These are phyloP conservation scores for Phlyctochytrium bullatum DNA, from an alignment of 192 early-diverging fungal species.

Conservation along the genomic window DNA sequence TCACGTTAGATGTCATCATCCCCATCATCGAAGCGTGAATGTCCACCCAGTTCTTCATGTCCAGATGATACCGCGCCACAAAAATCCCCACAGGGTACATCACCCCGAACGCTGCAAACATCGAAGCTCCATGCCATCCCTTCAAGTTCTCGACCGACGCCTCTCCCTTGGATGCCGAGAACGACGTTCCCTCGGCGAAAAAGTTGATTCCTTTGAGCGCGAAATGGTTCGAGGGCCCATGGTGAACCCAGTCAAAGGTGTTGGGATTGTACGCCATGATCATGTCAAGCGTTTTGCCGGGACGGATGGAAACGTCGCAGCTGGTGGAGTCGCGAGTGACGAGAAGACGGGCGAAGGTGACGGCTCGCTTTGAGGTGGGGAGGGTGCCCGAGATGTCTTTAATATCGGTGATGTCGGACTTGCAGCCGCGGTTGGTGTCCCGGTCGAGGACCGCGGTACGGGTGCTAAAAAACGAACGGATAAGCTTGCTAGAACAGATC, in stretches of 20 bases:
- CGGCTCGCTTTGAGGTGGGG: too few relatives aligned
- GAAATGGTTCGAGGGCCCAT: conserved; percentile 20
- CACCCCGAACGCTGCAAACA: conserved; percentile 31
- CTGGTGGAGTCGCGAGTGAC: conserved; percentile 22
- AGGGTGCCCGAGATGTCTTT: too few relatives aligned
- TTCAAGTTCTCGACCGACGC: conserved; percentile 12
- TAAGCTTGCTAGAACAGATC: too few relatives aligned
- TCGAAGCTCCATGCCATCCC: conserved; percentile 29
- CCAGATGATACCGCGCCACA: conserved; percentile 30
- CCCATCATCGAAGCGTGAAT: conserved; percentile 29
- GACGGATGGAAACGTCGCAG: conserved; percentile 10
- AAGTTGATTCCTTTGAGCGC: conserved; percentile 23
- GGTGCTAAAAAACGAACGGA: too few relatives aligned
- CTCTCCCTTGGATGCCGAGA: too few relatives aligned
- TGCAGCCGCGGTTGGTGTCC: too few relatives aligned
- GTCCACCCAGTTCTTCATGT: conserved; percentile 24
- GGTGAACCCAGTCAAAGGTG: conserved; percentile 13
- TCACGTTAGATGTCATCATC: conserved; percentile 27
- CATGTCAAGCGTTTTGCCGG: conserved; percentile 25
- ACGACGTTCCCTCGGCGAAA: too few relatives aligned
- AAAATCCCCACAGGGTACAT: conserved; percentile 37
- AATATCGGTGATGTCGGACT: too few relatives aligned
- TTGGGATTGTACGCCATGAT: conserved; percentile 29
- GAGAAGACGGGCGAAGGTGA: conserved; percentile 15
- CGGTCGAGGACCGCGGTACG: too few relatives aligned